Percentiles rank a stretch among this genome's conserved stretches.
Evolutionary conservation across 306 rosid genomes (phyloP).

Genomic region (Prunus persica): Prunus_persica_NCBIv2 NC_034012.1:1737001-1737500

Average conservation of each 20-base stretch:
- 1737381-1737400: slow-evolving; percentile 9
- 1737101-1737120: slow-evolving; percentile 20
- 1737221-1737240: not conserved
- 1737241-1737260: not conserved
- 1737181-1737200: not conserved
- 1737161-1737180: not conserved
- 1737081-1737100: slow-evolving; percentile 95
- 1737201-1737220: not conserved
- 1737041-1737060: slow-evolving; percentile 75
- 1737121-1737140: slow-evolving; percentile 6
- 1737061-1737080: slow-evolving; percentile 92
- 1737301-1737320: slow-evolving; percentile 53
- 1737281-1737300: slow-evolving; percentile 15
- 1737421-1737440: not conserved
- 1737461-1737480: slow-evolving; percentile 47
- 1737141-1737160: not conserved
- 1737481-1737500: slow-evolving; percentile 78
- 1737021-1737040: slow-evolving; percentile 10
- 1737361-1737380: slow-evolving; percentile 80
- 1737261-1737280: slow-evolving; percentile 11
- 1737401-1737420: not conserved
- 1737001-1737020: slow-evolving; percentile 22
- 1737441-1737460: not conserved
- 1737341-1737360: slow-evolving; percentile 92
- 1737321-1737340: slow-evolving; percentile 97